These are phyloP conservation scores for Rhodotorula sp. DNA, from an alignment of 1,284 basidiomycete genomes.

Conservation along the genomic window DNA sequence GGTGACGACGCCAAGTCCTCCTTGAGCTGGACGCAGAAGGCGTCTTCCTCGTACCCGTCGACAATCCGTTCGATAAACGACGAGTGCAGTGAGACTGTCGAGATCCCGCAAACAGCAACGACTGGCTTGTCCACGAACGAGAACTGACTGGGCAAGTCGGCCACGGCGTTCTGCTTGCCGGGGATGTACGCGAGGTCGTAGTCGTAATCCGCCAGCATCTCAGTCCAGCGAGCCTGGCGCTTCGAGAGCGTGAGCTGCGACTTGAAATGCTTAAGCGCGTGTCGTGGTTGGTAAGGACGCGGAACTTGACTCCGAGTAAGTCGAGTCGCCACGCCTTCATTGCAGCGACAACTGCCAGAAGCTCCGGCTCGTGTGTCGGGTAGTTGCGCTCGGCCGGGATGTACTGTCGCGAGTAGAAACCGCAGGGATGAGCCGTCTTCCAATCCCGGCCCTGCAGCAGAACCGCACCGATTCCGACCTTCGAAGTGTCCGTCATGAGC, in stretches of 20 bases:
- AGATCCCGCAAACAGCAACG: constrained; percentile 42
- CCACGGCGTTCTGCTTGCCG: constrained; percentile 49
- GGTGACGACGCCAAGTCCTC: neutral
- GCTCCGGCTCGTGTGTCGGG: constrained; percentile 19
- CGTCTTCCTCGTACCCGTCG: constrained; percentile 46
- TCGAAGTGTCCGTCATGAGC: constrained; percentile 24
- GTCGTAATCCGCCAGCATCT: constrained; percentile 52
- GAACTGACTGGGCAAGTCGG: constrained; percentile 37
- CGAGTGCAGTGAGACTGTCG: constrained; percentile 49
- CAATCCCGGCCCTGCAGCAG: constrained; percentile 24
- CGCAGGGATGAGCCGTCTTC: constrained; percentile 22
- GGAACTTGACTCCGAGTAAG: neutral
- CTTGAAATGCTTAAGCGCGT: no score
- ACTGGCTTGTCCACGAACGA: neutral
- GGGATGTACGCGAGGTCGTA: constrained; percentile 42
- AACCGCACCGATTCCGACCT: constrained; percentile 15
- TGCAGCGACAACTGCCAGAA: neutral
- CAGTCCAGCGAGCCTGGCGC: constrained; percentile 5
- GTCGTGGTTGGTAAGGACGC: neutral
- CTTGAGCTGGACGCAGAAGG: constrained; percentile 41
- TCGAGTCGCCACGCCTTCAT: neutral
- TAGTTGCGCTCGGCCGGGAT: constrained; percentile 32
- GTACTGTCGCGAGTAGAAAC: constrained; percentile 27
- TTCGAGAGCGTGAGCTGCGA: neutral
- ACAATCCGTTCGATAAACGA: constrained; percentile 44